Evolutionary conservation across 2,329 filamentous ascomycete genomes (phyloP).

Genomic region (Monilinia polystroma): DNA sequence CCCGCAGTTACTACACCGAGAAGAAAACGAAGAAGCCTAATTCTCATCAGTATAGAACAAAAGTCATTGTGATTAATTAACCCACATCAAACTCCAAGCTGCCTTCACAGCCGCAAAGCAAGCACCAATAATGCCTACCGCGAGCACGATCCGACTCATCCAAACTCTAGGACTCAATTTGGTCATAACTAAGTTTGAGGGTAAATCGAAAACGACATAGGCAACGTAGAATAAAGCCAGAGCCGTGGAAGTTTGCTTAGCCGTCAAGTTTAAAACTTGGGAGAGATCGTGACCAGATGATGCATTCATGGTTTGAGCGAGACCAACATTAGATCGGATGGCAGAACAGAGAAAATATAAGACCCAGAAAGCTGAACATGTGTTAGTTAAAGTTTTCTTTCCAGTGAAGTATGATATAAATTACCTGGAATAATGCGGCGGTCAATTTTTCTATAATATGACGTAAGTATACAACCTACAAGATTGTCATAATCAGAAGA

Average conservation of each 20-base stretch:
- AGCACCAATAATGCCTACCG: slow-evolving; percentile 78
- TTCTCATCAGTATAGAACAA: slow-evolving; percentile 15
- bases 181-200: slow-evolving; percentile 87
- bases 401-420: slow-evolving; percentile 2
- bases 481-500: neutral
- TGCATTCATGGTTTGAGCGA: slow-evolving; percentile 92
- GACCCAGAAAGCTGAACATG: slow-evolving; percentile 70
- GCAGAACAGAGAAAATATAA: slow-evolving; percentile 91
- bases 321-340: slow-evolving; percentile 86
- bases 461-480: slow-evolving; percentile 12
- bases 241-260: slow-evolving; percentile 78
- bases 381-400: slow-evolving; percentile 7
- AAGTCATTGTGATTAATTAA: slow-evolving; percentile 12
- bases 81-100: slow-evolving; percentile 69
- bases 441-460: slow-evolving; percentile 49
- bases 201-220: slow-evolving; percentile 86
- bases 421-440: slow-evolving; percentile 54
- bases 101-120: slow-evolving; percentile 80
- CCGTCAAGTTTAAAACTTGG: slow-evolving; percentile 64
- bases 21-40: slow-evolving; percentile 73
- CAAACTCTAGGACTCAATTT: slow-evolving; percentile 79
- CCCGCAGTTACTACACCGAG: slow-evolving; percentile 86
- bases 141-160: slow-evolving; percentile 90
- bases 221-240: slow-evolving; percentile 88
- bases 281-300: slow-evolving; percentile 70